Conservation (phyloP, 148 eudicot species). For the Arctostaphylos glauca region DNA sequence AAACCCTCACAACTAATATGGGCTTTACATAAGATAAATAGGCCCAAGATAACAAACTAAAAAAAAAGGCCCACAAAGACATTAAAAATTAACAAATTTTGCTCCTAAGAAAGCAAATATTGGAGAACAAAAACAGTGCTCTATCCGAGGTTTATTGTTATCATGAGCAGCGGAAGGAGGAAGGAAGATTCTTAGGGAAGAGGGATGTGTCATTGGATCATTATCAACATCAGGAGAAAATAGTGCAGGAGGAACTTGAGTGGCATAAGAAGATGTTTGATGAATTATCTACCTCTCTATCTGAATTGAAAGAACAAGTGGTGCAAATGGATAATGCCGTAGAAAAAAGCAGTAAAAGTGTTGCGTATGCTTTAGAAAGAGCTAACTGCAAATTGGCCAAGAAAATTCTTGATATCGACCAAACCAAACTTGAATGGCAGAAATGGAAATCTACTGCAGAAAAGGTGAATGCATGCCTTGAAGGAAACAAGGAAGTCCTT, state of each 20-base stretch:
- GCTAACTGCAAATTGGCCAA: conserved; percentile 35
- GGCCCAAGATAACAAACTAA: too few relatives aligned
- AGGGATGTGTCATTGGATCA: conserved; percentile 32
- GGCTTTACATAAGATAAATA: too few relatives aligned
- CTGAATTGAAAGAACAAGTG: conserved; percentile 43
- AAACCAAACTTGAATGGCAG: conserved; percentile 35
- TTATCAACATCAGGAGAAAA: conserved; percentile 32
- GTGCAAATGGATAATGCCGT: conserved; percentile 49
- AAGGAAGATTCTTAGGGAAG: conserved; percentile 35
- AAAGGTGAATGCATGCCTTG: conserved; percentile 36
- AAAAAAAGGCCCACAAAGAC: too few relatives aligned
- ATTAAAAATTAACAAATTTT: too few relatives aligned
- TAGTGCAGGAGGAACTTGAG: conserved; percentile 37
- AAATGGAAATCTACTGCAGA: conserved; percentile 48
- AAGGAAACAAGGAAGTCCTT: conserved; percentile 39
- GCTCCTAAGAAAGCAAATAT: conserved; percentile 22
- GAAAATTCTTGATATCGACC: conserved; percentile 36
- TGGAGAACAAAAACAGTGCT: conserved; percentile 31
- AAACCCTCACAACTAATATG: too few relatives aligned
- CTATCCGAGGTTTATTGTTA: conserved; percentile 18
- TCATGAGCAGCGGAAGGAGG: conserved; percentile 31
- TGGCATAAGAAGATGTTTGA: conserved; percentile 42
- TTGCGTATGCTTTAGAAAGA: conserved; percentile 34
- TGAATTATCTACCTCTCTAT: conserved; percentile 41
- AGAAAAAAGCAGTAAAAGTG: conserved; percentile 13